These are phyloP conservation scores for Rosa chinensis DNA, from an alignment of 306 rosid genomes.

Conservation along the genomic window DNA sequence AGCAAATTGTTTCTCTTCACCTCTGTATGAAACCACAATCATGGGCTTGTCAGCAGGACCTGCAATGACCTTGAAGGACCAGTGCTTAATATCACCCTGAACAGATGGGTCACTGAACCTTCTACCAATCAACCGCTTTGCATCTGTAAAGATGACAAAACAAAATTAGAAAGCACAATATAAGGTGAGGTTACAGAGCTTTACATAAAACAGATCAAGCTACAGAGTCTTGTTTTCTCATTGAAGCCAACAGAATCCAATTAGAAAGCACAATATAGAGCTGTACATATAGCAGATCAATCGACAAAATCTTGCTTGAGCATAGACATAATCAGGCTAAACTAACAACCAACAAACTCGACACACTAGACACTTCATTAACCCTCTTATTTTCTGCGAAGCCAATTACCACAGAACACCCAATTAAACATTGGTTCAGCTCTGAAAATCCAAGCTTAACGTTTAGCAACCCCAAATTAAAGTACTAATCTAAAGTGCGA, in stretches of 20 bases:
- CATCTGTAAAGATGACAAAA: neutral
- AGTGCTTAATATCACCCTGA: neutral
- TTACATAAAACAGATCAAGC: neutral
- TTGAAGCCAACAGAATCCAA: neutral
- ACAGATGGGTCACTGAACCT: neutral
- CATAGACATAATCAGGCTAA: neutral
- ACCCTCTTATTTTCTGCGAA: neutral
- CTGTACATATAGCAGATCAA: too few species aligned
- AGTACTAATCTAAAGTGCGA: too few species aligned
- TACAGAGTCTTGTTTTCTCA: neutral
- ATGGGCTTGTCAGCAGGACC: constrained; percentile 3
- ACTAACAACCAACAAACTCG: neutral
- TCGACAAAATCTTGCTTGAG: too few species aligned
- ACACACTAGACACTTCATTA: neutral
- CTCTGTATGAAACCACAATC: neutral
- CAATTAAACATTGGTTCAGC: too few species aligned
- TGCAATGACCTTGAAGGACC: neutral
- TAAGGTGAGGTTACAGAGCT: neutral
- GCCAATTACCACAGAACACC: neutral
- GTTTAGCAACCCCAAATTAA: too few species aligned
- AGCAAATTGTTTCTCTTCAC: neutral
- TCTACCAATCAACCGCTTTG: neutral
- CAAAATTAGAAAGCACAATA: neutral
- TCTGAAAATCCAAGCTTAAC: too few species aligned
- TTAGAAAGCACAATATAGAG: neutral